Conservation (phyloP, 306 rosid genomes). For the Quercus suber region DNA sequence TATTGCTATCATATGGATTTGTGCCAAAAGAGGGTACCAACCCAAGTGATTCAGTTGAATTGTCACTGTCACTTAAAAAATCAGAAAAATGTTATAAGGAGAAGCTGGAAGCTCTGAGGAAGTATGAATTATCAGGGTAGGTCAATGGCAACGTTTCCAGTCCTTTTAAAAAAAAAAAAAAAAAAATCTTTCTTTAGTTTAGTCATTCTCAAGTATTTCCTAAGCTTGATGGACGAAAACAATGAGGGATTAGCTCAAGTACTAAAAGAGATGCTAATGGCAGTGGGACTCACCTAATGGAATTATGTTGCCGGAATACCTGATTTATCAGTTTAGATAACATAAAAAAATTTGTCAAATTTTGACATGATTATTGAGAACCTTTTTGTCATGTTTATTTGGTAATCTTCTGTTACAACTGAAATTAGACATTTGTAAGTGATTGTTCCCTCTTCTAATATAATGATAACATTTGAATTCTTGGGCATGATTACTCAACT, state of each 20-base stretch:
- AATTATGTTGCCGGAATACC: too few relatives aligned
- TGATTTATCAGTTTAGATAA: too few relatives aligned
- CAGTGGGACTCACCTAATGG: too few relatives aligned
- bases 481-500: not conserved
- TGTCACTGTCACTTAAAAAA: conserved; percentile 65
- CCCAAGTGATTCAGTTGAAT: conserved; percentile 87
- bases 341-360: not conserved
- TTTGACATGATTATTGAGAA: not conserved
- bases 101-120: conserved; percentile 66
- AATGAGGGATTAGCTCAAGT: too few relatives aligned
- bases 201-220: not conserved
- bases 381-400: not conserved
- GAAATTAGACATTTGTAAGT: not conserved
- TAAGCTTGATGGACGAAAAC: too few relatives aligned
- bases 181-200: not conserved
- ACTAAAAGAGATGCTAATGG: too few relatives aligned
- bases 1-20: conserved; percentile 88
- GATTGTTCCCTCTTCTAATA: not conserved
- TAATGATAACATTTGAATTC: not conserved
- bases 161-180: too few relatives aligned
- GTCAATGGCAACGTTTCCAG: not conserved
- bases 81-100: conserved; percentile 68
- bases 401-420: not conserved
- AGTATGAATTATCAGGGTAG: conserved; percentile 63
- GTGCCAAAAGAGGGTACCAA: conserved; percentile 91